Conservation (phyloP, 176 grass and related monocot genomes). For the Lolium multiflorum region DNA sequence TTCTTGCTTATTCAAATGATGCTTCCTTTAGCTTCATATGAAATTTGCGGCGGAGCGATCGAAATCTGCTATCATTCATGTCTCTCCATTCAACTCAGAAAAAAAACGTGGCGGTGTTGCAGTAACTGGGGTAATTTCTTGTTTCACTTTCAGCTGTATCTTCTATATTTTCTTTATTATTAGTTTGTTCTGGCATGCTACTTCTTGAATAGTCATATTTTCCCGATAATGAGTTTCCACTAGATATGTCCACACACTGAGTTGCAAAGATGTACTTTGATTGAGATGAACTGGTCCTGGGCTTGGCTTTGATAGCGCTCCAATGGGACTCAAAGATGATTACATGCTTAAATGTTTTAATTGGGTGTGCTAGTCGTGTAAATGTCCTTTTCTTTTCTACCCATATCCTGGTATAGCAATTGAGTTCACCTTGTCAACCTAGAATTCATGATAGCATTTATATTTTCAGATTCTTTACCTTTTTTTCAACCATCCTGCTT, state of each 20-base stretch:
- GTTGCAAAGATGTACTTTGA: slow-evolving; percentile 9
- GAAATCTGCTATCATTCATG: slow-evolving; percentile 80
- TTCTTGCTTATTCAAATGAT: slow-evolving; percentile 54
- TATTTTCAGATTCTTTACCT: slow-evolving; percentile 25
- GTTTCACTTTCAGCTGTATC: slow-evolving; percentile 9
- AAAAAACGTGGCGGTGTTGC: slow-evolving; percentile 84
- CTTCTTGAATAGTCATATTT: slow-evolving; percentile 25
- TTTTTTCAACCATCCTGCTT: slow-evolving; percentile 8
- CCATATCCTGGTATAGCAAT: background rate
- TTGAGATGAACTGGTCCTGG: background rate
- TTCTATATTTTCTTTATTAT: slow-evolving; percentile 29
- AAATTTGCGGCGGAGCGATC: slow-evolving; percentile 73
- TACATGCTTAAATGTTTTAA: slow-evolving; percentile 6
- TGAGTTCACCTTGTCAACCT: slow-evolving; percentile 17
- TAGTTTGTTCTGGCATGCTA: slow-evolving; percentile 13
- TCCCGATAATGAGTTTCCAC: background rate
- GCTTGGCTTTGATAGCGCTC: slow-evolving; percentile 12
- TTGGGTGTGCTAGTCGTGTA: background rate
- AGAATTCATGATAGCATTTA: slow-evolving; percentile 10
- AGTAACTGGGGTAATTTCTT: slow-evolving; percentile 63
- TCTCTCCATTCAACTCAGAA: slow-evolving; percentile 90
- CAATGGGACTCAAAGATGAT: slow-evolving; percentile 9
- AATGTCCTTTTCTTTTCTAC: background rate
- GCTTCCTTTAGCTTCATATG: slow-evolving; percentile 69
- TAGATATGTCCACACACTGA: background rate